These are phyloP conservation scores for Colletotrichum endophyticum DNA, from an alignment of 2,329 filamentous ascomycete genomes.

Conservation along the genomic window DNA sequence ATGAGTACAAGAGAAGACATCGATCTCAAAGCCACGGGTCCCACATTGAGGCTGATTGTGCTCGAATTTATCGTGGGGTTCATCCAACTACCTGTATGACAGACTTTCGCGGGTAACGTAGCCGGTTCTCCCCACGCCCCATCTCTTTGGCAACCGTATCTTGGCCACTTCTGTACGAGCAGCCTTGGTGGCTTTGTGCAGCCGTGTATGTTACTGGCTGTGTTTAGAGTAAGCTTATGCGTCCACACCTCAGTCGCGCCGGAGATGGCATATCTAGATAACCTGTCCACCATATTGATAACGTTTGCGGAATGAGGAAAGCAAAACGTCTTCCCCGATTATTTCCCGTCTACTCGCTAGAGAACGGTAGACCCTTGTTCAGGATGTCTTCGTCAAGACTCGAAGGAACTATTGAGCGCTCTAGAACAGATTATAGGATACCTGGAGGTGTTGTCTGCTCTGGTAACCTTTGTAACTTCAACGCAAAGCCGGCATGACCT, in stretches of 20 bases:
- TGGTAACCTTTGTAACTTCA: neutral
- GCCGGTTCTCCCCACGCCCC: neutral
- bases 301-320: neutral
- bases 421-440: neutral
- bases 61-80: neutral
- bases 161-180: neutral
- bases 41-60: neutral
- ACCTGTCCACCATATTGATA: neutral
- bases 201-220: neutral
- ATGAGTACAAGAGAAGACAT: neutral
- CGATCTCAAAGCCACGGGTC: neutral
- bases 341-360: neutral
- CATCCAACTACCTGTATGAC: neutral
- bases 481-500: neutral
- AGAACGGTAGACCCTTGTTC: neutral
- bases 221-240: neutral
- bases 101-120: neutral
- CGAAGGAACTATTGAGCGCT: neutral
- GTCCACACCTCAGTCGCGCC: neutral
- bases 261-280: neutral
- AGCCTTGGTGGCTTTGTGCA: neutral
- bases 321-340: neutral
- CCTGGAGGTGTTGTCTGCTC: neutral
- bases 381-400: neutral
- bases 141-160: neutral